Evolutionary conservation across 805 yeast genomes (phyloP), one percentile per base, ranked within the genome.

Genomic region (Barnettozyma wickerhamii): DNA sequence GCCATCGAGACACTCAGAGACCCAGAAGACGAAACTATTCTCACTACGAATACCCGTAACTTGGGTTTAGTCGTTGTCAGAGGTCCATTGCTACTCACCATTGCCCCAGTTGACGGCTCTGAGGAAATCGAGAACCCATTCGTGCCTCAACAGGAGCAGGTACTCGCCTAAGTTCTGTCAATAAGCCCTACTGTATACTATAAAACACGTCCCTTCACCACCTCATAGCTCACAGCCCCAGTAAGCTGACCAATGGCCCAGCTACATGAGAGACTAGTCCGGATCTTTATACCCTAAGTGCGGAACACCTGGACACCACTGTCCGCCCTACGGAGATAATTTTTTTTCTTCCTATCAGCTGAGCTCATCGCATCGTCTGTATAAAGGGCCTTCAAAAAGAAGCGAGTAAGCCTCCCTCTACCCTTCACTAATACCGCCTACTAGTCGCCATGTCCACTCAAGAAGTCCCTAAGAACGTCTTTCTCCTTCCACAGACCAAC

Each of bases 11-110:
- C 70, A 7, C 53, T 83, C 30, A 69, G 83, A 64, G 89, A 81
- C 47, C 73, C 81, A n/a, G 81, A 77, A 27, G 86, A 81, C 42
- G 79, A 75, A 21, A 66, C 73, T 13, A 62, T 70, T 3, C 65
- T 71, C 50, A 75, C 76, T 33, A 75, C 66, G 35, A 62, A 79
- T 49, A 79, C 84, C 1, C 77, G 97, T 57, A 64, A 68, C 4
- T 68, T 89, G 37, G 95, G 95, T 0, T 68, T 75, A 27, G 89
- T 88, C 18, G 91, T 91, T 33, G 86, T 85, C 7, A 80, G 96
- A 63, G 95, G 97, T 12, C 89, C 95, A 4, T 70, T 81, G 41
- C 62, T 91, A 43, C 73, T 85, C 51, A 76, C 87, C 4, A 74
- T 79, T 38, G 62, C 90, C 4, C 91, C 95, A 18, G 72, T 75